A percentile compares a stretch with the other conserved stretches of the same genome.
phyloP scores from a whole-genome alignment of 257 asterid genomes.

The Knoxia roxburghii region DNA sequence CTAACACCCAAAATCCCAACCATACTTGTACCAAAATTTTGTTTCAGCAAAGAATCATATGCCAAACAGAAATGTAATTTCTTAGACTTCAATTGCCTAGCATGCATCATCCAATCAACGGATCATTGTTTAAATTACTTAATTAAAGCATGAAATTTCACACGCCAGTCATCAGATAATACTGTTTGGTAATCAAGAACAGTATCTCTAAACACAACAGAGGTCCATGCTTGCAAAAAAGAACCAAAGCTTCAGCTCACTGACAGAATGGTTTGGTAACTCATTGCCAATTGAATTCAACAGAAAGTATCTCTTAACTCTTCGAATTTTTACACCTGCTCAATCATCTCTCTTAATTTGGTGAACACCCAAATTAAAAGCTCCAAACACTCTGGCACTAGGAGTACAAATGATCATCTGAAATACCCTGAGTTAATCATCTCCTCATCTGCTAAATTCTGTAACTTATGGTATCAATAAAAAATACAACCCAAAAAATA shows the following conservation, averaged over 20 bases:
- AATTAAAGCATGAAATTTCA: neutral
- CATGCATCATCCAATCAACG: neutral
- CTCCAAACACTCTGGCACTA: neutral
- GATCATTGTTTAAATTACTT: neutral
- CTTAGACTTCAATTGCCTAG: neutral
- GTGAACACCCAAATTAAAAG: neutral
- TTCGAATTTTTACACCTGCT: neutral
- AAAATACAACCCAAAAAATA: neutral
- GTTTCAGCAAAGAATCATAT: conserved; percentile 4
- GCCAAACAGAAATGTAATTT: neutral
- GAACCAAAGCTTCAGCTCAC: neutral
- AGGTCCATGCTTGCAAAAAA: neutral
- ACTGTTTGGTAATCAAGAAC: neutral
- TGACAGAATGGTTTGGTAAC: neutral
- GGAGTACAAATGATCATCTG: neutral
- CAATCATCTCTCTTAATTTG: neutral
- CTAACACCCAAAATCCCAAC: neutral
- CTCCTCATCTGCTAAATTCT: neutral
- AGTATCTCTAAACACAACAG: neutral
- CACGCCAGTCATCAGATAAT: neutral
- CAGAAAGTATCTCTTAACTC: neutral
- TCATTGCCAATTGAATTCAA: neutral
- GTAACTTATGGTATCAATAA: neutral
- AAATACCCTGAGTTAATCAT: neutral
- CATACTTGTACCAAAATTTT: neutral